Evolutionary conservation across 2,329 filamentous ascomycete species (phyloP).

Genomic region (Incumbomyces delicatus): DNA sequence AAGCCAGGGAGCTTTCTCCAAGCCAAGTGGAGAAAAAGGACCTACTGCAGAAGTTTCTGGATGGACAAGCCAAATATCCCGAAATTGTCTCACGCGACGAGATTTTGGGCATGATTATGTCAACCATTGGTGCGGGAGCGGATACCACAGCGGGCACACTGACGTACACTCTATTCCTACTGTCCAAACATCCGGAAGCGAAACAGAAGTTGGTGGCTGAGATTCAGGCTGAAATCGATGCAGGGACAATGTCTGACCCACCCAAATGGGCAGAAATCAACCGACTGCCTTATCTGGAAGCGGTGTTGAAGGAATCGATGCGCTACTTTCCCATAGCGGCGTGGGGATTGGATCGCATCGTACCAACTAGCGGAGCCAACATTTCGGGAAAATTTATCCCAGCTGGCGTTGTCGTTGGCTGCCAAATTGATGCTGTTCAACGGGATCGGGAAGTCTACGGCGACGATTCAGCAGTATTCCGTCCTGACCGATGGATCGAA

Average conservation of each 20-base stretch:
- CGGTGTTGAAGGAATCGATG: slow-evolving; percentile 39
- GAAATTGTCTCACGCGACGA: slow-evolving; percentile 8
- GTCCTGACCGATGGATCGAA: slow-evolving; percentile 30
- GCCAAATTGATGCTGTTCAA: slow-evolving; percentile 7
- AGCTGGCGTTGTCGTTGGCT: slow-evolving; percentile 13
- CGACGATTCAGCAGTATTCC: slow-evolving; percentile 14
- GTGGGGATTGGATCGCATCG: slow-evolving; percentile 23
- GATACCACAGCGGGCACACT: slow-evolving; percentile 71
- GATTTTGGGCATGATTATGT: slow-evolving; percentile 8
- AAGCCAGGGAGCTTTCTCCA: slow-evolving; percentile 48
- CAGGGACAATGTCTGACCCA: slow-evolving; percentile 31
- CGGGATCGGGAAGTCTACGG: slow-evolving; percentile 19
- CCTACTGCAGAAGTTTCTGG: slow-evolving; percentile 10
- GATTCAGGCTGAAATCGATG: slow-evolving; percentile 31
- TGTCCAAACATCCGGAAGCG: slow-evolving; percentile 17
- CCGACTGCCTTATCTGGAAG: slow-evolving; percentile 34
- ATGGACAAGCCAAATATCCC: slow-evolving; percentile 7
- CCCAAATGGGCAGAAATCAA: slow-evolving; percentile 52
- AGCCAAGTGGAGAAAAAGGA: slow-evolving; percentile 39
- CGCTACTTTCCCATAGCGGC: slow-evolving; percentile 37
- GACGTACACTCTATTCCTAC: slow-evolving; percentile 32
- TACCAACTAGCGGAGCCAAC: slow-evolving; percentile 38
- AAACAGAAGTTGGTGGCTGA: slow-evolving; percentile 18
- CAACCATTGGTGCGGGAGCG: slow-evolving; percentile 53
- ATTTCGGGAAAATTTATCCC: slow-evolving; percentile 25